Conservation (phyloP, 495 filamentous ascomycete species). For the Friedmanniomyces endolithicus region DNA sequence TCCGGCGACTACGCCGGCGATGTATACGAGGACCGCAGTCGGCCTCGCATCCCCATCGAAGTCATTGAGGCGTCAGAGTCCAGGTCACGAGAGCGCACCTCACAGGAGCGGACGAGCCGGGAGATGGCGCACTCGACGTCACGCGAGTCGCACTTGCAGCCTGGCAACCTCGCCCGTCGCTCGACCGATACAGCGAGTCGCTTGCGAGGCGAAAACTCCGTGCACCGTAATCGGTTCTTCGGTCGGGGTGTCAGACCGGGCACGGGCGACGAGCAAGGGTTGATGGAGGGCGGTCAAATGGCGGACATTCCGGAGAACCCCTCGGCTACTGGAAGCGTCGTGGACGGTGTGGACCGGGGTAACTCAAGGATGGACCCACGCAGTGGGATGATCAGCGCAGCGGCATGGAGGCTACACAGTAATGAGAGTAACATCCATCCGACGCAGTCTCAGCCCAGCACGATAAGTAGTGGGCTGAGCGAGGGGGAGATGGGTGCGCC, state of each 20-base stretch:
- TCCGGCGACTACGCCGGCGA: conserved; percentile 54
- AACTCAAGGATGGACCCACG: conserved; percentile 24
- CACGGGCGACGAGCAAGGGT: conserved; percentile 17
- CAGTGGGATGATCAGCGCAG: conserved; percentile 23
- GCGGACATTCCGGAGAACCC: conserved; percentile 27
- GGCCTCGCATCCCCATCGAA: conserved; percentile 16
- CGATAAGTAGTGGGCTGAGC: conserved; percentile 12
- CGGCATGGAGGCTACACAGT: conserved; percentile 21
- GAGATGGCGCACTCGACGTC: conserved; percentile 23
- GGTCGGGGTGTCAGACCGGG: conserved; percentile 16
- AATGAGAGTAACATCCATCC: conserved; percentile 16
- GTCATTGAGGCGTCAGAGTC: conserved; percentile 23
- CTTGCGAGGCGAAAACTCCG: conserved; percentile 8
- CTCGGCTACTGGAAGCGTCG: background rate
- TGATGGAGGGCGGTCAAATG: conserved; percentile 28
- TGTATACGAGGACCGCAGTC: conserved; percentile 45
- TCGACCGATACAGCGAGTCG: conserved; percentile 20
- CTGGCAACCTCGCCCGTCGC: conserved; percentile 19
- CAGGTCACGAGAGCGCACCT: conserved; percentile 18
- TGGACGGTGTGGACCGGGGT: background rate
- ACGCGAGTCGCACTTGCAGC: conserved; percentile 5
- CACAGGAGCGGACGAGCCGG: conserved; percentile 14
- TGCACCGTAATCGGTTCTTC: conserved; percentile 32
- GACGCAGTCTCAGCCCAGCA: background rate
- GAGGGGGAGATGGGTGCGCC: background rate